Evolutionary conservation across 2,329 filamentous ascomycete genomes (phyloP), one percentile per base, ranked within the genome.

Genomic region (Sclerotinia spermophila): DNA sequence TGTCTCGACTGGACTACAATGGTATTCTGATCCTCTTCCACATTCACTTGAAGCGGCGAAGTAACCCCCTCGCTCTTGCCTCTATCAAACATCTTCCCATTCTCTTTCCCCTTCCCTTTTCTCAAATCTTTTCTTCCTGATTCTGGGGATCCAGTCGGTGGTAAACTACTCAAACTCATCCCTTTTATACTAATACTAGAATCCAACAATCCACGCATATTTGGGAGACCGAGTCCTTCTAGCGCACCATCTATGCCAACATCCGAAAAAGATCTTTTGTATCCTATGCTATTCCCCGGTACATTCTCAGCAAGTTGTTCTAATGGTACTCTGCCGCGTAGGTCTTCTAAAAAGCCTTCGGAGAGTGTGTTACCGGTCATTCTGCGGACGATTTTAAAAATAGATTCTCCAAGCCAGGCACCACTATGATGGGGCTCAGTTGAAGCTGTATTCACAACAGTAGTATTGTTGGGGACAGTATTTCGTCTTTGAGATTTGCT

Each of bases 241-340:
- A 38, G 27, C 1, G 38, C 68, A 45, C 68, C 68, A 15, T 48
- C 53, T 21, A 67, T 8, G 5, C 62, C 53, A n/a, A 67, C 44
- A 30, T 66, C 61, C 19, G 38, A 42, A 33, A 70, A 70, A 4
- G 68, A 70, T n/a, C 68, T 48, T 17, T 67, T 66, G 45, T 70
- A 70, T n/a, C 68, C 68, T 33, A 48, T 42, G 15, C 30, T 38
- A 35, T 70, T 70, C 17, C 51, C 51, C 30, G 68, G 68, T 17
- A 70, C 44, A 15, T 45, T 70, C 3, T 40, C 62, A 15, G 61
- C 40, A 19, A 70, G 33, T 51, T 35, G 30, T 48, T 59, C 55
- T 11, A 70, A 55, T 40, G 68, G 62, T 8, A 70, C 44, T n/a
- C 61, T 40, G 27, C 24, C 56, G 30, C 42, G 44, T n/a, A 70